Percentiles rank a stretch among this genome's conserved stretches.
phyloP scores from a whole-genome alignment of 106 monocot genomes.

The Dactylorhiza incarnata region DNA sequence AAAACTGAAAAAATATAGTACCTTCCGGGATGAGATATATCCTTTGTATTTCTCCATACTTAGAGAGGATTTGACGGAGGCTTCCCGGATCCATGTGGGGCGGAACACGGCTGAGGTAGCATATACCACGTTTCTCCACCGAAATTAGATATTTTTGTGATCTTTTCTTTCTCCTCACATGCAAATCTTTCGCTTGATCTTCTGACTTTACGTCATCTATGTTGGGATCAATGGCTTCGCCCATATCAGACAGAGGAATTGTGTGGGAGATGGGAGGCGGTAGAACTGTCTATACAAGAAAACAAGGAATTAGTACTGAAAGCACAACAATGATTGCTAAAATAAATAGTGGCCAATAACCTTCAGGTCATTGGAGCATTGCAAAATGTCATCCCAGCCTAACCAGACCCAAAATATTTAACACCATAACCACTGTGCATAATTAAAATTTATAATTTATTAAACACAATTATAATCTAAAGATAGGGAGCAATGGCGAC shows the following conservation, averaged over 20 bases:
- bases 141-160: background rate
- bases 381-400: no score
- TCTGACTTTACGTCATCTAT: background rate
- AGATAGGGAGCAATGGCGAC: no score
- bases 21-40: constrained; percentile 78
- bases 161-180: constrained; percentile 1
- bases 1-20: constrained; percentile 10
- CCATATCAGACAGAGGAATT: background rate
- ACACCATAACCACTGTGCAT: no score
- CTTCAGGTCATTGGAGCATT: no score
- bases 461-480: no score
- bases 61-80: constrained; percentile 74
- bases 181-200: background rate
- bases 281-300: no score
- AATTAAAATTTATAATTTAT: no score
- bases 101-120: constrained; percentile 85
- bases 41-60: constrained; percentile 61
- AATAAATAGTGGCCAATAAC: no score
- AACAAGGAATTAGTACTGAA: no score
- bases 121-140: constrained; percentile 55
- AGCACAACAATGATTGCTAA: no score
- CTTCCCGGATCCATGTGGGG: constrained; percentile 79
- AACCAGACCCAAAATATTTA: no score
- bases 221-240: background rate
- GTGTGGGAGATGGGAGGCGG: no score